Evolutionary conservation across 2,329 filamentous ascomycete species (phyloP), one percentile per base, ranked within the genome.

Genomic region (Didymella glomerata): DNA sequence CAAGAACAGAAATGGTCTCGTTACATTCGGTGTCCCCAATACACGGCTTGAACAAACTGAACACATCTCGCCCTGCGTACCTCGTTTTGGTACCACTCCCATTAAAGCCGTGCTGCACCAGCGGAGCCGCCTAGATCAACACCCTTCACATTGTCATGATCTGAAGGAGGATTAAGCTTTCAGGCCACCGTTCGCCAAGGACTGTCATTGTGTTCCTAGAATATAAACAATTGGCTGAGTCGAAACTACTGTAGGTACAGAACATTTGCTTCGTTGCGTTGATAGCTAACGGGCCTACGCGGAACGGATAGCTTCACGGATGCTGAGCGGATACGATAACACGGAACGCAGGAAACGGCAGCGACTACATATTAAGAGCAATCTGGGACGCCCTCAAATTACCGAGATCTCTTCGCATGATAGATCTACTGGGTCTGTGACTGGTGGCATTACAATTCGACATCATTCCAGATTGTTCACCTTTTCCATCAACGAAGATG

Each of bases 281-380:
- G 38, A 22, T 22, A 2, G 22, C 6, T 11, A 5, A n/a, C 14
- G 14, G 41, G 11, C 18, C 41, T 42, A 27, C 41, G 24, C 41
- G 41, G 41, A 44, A 27, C 41, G 41, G 41, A 44, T 27, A 27
- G 22, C 41, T n/a, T 27, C 14, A 44, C 41, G 22, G 22, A 44
- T 44, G 24, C 24, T n/a, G 22, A 27, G 14, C 16, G 44, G 44
- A 46, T 30, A 46, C 14, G 24, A 44, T 10, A 18, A 46, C 25
- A 46, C 44, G 27, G 27, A 46, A 30, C 13, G n/a, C 16, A 46
- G 27, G 10, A 20, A 24, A 46, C 44, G 44, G 44, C 44, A 46
- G 32, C 20, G 13, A 2, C 44, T 20, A 24, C 27, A 46, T 46
- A 30, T 30, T 30, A 30, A 46, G 27, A 46, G 44, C n/a, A 30